Evolutionary conservation across 305 asterid species (phyloP).

Genomic region (Andrographis paniculata): DNA sequence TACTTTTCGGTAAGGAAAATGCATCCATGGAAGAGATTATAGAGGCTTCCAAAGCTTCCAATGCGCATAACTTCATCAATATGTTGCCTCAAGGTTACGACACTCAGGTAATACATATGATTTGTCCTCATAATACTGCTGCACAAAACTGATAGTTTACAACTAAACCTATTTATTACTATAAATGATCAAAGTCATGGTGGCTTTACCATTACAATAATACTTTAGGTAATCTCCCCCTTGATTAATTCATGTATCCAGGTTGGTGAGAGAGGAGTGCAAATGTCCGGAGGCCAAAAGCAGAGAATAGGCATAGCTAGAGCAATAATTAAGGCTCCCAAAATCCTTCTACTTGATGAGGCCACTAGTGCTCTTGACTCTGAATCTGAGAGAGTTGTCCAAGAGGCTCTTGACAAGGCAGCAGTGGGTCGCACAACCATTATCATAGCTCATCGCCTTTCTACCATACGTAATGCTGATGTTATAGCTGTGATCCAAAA

Average conservation of each 20-base stretch:
- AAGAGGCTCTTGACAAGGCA: constrained; percentile 86
- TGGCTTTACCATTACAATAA: constrained; percentile 1
- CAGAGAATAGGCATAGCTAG: constrained; percentile 95
- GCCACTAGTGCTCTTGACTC: constrained; percentile 95
- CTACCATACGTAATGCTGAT: constrained; percentile 83
- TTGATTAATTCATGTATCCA: constrained; percentile 15
- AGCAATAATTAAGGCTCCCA: constrained; percentile 74
- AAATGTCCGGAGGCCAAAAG: constrained; percentile 93
- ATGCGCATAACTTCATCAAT: constrained; percentile 86
- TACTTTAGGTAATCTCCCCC: no score
- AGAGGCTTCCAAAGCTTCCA: constrained; percentile 84
- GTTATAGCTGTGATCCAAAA: constrained; percentile 61
- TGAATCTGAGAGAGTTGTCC: constrained; percentile 76
- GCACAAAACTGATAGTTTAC: no score
- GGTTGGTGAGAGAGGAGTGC: constrained; percentile 99
- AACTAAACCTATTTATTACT: no score
- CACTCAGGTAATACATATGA: constrained; percentile 54
- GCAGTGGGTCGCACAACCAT: constrained; percentile 83
- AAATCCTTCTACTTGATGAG: constrained; percentile 85
- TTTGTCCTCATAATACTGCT: neutral
- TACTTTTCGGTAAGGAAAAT: constrained; percentile 83
- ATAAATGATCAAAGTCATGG: neutral
- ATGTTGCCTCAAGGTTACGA: constrained; percentile 87
- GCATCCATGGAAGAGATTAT: constrained; percentile 69
- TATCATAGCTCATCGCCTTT: constrained; percentile 83